phyloP scores from a whole-genome alignment of 805 yeast species.

The Nakazawaea peltata region DNA sequence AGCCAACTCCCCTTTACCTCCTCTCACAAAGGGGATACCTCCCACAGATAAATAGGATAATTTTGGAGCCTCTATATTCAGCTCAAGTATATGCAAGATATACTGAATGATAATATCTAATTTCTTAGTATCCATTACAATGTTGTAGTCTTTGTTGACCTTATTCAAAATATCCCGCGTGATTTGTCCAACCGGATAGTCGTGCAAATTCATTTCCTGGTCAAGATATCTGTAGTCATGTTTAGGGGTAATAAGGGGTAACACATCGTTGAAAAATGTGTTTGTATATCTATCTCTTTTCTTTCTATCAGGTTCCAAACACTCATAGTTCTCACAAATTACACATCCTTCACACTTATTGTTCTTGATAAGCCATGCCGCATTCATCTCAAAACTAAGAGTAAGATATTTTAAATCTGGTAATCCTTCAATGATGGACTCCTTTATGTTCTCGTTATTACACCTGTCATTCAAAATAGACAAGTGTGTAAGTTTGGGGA shows the following conservation, averaged over 20 bases:
- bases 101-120: not conserved
- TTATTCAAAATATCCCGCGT: conserved; percentile 1
- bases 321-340: not conserved
- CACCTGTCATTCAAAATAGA: not conserved
- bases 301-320: not conserved
- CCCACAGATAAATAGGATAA: not conserved
- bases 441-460: not conserved
- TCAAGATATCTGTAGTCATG: conserved; percentile 4
- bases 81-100: not conserved
- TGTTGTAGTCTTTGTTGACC: not conserved
- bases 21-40: not conserved
- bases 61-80: not conserved
- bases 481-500: conserved; percentile 1
- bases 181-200: conserved; percentile 4
- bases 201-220: conserved; percentile 1
- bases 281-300: not conserved
- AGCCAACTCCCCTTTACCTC: too few relatives aligned
- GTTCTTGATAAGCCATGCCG: not conserved
- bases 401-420: not conserved
- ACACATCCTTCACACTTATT: not conserved
- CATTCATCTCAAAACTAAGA: not conserved
- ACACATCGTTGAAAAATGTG: not conserved
- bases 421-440: not conserved
- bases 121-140: not conserved
- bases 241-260: conserved; percentile 2